Percentiles rank a stretch among this genome's conserved stretches.
Conservation (phyloP, 345 rosid genomes). For the Pelargonium nanum region DNA sequence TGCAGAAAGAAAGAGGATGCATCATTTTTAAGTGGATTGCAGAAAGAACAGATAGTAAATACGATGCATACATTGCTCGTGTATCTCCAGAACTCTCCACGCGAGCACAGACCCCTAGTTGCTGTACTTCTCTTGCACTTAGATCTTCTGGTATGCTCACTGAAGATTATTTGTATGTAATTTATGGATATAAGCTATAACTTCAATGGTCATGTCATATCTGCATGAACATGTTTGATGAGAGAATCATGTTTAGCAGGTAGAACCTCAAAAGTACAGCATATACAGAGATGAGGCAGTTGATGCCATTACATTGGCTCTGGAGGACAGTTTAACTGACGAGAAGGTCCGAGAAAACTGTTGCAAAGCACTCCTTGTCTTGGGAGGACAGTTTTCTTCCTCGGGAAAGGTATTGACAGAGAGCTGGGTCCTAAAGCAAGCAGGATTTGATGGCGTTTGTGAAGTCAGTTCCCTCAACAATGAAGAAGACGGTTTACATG, state of each 20-base stretch:
- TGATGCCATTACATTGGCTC: slow-evolving; percentile 31
- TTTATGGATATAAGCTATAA: too few species aligned
- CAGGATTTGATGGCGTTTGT: slow-evolving; percentile 18
- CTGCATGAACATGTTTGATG: not conserved
- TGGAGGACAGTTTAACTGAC: slow-evolving; percentile 28
- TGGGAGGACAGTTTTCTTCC: slow-evolving; percentile 34
- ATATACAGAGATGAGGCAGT: slow-evolving; percentile 48
- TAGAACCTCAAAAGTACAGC: slow-evolving; percentile 36
- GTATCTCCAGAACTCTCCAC: slow-evolving; percentile 33
- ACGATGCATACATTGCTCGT: slow-evolving; percentile 33
- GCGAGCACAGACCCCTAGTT: slow-evolving; percentile 30
- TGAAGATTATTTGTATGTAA: not conserved
- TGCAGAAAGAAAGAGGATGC: slow-evolving; percentile 35
- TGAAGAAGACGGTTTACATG: slow-evolving; percentile 13
- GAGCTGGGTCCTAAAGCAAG: slow-evolving; percentile 38
- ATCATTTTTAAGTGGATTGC: slow-evolving; percentile 20
- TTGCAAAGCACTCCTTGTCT: slow-evolving; percentile 37
- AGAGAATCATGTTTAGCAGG: slow-evolving; percentile 20
- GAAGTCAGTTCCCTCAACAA: slow-evolving; percentile 10
- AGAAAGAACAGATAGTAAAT: slow-evolving; percentile 29
- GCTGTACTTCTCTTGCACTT: slow-evolving; percentile 41
- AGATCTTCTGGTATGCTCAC: slow-evolving; percentile 32
- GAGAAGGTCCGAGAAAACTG: slow-evolving; percentile 27
- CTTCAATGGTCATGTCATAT: not conserved
- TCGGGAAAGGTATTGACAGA: slow-evolving; percentile 25